phyloP scores from a whole-genome alignment of 352 stramenopile genomes.

The Phytophthora aleatoria region DNA sequence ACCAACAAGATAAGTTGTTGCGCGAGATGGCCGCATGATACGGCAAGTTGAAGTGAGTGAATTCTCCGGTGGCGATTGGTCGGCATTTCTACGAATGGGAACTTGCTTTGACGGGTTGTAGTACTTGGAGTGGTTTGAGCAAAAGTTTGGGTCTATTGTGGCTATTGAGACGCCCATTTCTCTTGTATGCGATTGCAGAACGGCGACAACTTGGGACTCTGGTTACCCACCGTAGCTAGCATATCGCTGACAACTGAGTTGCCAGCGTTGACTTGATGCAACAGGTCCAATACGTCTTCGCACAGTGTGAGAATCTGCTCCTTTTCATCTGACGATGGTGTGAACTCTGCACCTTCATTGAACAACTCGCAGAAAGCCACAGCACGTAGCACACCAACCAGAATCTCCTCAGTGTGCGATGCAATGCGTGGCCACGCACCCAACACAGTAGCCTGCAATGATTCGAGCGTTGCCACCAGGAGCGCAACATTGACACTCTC shows the following conservation, averaged over 20 bases:
- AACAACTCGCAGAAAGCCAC: constrained; percentile 72
- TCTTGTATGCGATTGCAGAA: constrained; percentile 32
- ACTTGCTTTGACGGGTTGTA: too few species aligned
- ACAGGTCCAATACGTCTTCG: constrained; percentile 39
- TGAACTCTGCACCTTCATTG: constrained; percentile 40
- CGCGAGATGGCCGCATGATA: too few species aligned
- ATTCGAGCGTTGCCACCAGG: constrained; percentile 61
- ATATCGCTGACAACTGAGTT: constrained; percentile 30
- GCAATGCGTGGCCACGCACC: constrained; percentile 72
- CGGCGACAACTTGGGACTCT: constrained; percentile 29
- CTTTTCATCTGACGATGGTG: constrained; percentile 32
- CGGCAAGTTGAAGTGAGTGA: constrained; percentile 42
- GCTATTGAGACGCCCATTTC: constrained; percentile 23
- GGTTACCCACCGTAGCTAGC: constrained; percentile 23
- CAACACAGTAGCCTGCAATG: constrained; percentile 55
- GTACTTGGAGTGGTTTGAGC: too few species aligned
- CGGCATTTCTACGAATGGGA: neutral
- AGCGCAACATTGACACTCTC: constrained; percentile 64
- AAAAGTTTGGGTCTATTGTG: too few species aligned
- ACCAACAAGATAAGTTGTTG: too few species aligned
- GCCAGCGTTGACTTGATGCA: constrained; percentile 36
- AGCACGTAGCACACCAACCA: constrained; percentile 71
- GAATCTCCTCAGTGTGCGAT: constrained; percentile 67
- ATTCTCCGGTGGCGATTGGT: constrained; percentile 3
- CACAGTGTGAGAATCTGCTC: constrained; percentile 39